Base-by-base conservation (phyloP, 805 yeast genomes). In the Kluyveromyces dobzhanskii region DNA sequence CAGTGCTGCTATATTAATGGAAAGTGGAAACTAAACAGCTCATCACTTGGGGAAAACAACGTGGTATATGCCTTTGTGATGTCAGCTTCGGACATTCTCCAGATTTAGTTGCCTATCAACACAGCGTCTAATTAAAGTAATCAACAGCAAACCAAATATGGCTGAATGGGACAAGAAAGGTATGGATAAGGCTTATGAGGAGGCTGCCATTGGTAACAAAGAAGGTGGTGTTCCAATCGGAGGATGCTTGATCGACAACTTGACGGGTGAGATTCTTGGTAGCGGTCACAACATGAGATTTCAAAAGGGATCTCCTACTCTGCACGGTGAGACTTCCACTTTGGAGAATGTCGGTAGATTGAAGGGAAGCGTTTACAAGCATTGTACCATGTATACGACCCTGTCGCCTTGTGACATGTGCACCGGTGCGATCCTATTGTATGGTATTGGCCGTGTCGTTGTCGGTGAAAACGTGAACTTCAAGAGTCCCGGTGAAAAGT, bases 391-490 rank as follows among this genome's bases (percentile, higher is more conserved):
- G 74, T 90, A 87, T 64, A 87, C 97, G 23, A 84, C 96, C 0
- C 66, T 90, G 48, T 84, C 95, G 6, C 97, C 97, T 3, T 90
- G 97, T 59, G 73, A 79, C 49, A 90, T 90, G 97, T 90, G 97
- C 59, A 76, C 92, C 4, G 97, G 97, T 16, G 94, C 97, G 4
- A 83, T 90, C 46, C 54, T 90, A 38, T 68, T 90, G 70, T 90
- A 87, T 64, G 95, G 95, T 30, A 73, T 90, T 49, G 79, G 80
- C 52, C 71, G 97, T 46, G 81, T 85, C 30, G 97, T 90, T 0
- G 52, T 87, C 60, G 96, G 96, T 23, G 98, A 90, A 58, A 87
- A 87, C 62, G 74, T 64, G 40, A 90, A 81, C 23, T 90, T 83
- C 50, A 49, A 70, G 25, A 96, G 97, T 10, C 55, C 57, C 4